These are phyloP conservation scores for Scedosporium apiospermum DNA, from an alignment of 2,329 filamentous ascomycete genomes.

Conservation along the genomic window DNA sequence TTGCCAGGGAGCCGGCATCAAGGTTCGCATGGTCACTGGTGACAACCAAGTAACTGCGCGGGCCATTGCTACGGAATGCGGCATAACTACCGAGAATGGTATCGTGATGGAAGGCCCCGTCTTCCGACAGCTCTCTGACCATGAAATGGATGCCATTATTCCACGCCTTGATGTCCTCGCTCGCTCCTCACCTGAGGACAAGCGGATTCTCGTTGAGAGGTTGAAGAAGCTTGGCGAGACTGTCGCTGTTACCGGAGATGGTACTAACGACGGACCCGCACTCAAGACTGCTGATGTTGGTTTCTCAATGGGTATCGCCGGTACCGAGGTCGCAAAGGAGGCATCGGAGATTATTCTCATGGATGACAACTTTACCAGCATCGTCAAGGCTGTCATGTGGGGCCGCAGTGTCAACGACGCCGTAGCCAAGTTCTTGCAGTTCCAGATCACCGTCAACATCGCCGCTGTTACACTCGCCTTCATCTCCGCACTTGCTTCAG, in stretches of 20 bases:
- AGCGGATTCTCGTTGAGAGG: conserved; percentile 50
- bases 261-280: conserved; percentile 52
- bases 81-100: conserved; percentile 51
- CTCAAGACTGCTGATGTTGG: conserved; percentile 53
- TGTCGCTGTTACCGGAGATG: conserved; percentile 50
- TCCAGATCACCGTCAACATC: conserved; percentile 62
- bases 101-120: conserved; percentile 57
- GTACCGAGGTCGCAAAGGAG: conserved; percentile 54
- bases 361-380: conserved; percentile 52
- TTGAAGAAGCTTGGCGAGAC: conserved; percentile 54
- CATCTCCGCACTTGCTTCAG: conserved; percentile 49
- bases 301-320: conserved; percentile 53
- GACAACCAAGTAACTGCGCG: conserved; percentile 47
- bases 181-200: conserved; percentile 58
- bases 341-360: conserved; percentile 53
- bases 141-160: conserved; percentile 42
- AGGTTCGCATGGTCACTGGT: conserved; percentile 51
- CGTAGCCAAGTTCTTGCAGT: conserved; percentile 60
- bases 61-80: conserved; percentile 55
- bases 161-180: conserved; percentile 49
- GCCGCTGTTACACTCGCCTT: conserved; percentile 58
- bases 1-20: conserved; percentile 52
- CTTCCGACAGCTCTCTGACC: conserved; percentile 46
- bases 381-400: conserved; percentile 59
- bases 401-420: conserved; percentile 61